These are phyloP conservation scores for Phytopythium litorale DNA, from an alignment of 352 stramenopile genomes.

Conservation along the genomic window DNA sequence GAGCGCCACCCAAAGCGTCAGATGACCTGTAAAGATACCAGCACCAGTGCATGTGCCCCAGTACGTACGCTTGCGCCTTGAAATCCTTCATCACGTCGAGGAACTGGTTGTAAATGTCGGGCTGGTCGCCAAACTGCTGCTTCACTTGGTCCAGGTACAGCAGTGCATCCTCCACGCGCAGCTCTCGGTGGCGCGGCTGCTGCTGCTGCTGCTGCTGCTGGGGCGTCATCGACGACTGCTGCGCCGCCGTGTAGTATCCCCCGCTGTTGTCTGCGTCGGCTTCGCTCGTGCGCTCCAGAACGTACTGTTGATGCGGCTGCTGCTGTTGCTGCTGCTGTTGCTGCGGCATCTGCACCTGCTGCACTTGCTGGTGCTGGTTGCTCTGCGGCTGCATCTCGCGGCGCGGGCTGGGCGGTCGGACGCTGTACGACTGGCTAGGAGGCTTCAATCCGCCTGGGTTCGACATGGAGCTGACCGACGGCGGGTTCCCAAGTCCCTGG, in stretches of 20 bases:
- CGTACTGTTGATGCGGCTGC: constrained; percentile 36
- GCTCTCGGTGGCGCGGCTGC: constrained; percentile 60
- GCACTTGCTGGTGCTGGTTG: constrained; percentile 28
- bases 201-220: constrained; percentile 18
- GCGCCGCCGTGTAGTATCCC: constrained; percentile 29
- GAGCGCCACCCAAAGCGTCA: neutral
- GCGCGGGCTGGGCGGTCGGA: constrained; percentile 42
- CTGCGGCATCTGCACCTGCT: constrained; percentile 41
- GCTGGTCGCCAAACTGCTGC: constrained; percentile 98
- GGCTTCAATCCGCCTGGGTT: constrained; percentile 29
- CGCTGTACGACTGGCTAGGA: constrained; percentile 24
- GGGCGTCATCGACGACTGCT: constrained; percentile 18
- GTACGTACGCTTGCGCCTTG: constrained; percentile 91
- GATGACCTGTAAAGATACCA: neutral
- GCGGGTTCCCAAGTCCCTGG: constrained; percentile 33
- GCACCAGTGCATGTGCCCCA: neutral
- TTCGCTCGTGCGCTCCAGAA: constrained; percentile 51
- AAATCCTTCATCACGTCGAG: constrained; percentile 99
- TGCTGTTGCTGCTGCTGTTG: constrained; percentile 19
- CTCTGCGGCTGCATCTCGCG: constrained; percentile 29
- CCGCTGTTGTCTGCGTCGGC: constrained; percentile 28
- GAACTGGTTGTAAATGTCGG: constrained; percentile 99
- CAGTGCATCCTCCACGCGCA: constrained; percentile 98
- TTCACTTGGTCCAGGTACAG: constrained; percentile 99
- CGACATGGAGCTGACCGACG: constrained; percentile 23